These are phyloP conservation scores for Dunaliella sp. DNA, from an alignment of 139 green algal species.

Conservation along the genomic window DNA sequence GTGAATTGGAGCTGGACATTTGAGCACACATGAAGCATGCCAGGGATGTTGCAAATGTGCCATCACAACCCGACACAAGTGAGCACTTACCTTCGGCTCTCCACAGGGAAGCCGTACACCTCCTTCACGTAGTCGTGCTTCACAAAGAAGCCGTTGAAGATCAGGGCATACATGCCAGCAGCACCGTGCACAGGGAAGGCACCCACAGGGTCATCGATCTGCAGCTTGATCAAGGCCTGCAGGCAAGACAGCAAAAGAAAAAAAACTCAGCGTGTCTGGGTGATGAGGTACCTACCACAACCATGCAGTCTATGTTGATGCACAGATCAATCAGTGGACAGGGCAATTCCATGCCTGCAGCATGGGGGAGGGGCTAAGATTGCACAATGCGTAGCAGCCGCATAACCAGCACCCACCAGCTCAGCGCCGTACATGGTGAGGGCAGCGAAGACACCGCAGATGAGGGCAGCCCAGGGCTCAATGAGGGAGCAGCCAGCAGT, in stretches of 20 bases:
- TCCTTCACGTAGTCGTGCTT: slow-evolving; percentile 38
- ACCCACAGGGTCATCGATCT: slow-evolving; percentile 59
- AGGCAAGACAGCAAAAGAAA: no score
- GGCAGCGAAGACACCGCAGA: slow-evolving; percentile 47
- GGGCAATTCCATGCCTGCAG: no score
- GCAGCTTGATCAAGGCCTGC: slow-evolving; percentile 10
- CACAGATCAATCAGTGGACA: no score
- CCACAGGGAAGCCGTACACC: slow-evolving; percentile 30
- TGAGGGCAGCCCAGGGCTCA: slow-evolving; percentile 55
- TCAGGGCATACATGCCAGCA: slow-evolving; percentile 39
- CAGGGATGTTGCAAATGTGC: no score
- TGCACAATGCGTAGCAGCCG: no score
- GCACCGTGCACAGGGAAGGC: slow-evolving; percentile 62
- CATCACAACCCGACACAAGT: no score
- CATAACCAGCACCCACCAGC: slow-evolving; percentile 14
- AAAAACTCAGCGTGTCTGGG: no score
- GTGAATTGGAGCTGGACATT: no score
- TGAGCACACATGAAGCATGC: no score
- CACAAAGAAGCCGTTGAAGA: slow-evolving; percentile 27
- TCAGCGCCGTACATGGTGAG: slow-evolving; percentile 30
- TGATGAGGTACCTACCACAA: no score
- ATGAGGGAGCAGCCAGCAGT: slow-evolving; percentile 54
- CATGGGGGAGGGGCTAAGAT: no score
- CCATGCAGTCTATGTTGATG: no score
- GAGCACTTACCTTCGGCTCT: slow-evolving; percentile 13